phyloP scores from a whole-genome alignment of 1,284 basidiomycete species.

The Tremellales sp. region DNA sequence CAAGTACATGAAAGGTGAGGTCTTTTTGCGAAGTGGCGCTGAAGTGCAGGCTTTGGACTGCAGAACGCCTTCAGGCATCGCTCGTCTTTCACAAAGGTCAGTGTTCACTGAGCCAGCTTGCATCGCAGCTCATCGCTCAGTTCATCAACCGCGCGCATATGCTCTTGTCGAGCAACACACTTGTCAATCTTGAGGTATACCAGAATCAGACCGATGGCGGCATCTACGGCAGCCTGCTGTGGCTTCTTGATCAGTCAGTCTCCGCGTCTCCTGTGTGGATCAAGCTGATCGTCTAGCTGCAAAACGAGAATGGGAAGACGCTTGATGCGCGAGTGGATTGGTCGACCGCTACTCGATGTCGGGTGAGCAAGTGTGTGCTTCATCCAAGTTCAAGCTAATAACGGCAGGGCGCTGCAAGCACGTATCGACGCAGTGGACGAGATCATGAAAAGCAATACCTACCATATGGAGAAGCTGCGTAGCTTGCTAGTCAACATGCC shows the following conservation, averaged over 20 bases:
- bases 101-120: background rate
- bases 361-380: constrained; percentile 54
- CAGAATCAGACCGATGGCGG: constrained; percentile 78
- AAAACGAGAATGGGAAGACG: constrained; percentile 84
- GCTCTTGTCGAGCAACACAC: constrained; percentile 82
- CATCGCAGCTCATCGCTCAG: constrained; percentile 33
- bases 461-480: constrained; percentile 59
- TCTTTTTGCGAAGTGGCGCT: background rate
- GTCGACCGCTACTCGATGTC: constrained; percentile 73
- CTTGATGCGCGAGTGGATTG: constrained; percentile 79
- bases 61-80: constrained; percentile 70
- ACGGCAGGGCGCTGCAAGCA: constrained; percentile 62
- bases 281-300: constrained; percentile 49
- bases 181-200: constrained; percentile 88
- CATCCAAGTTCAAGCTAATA: background rate
- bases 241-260: constrained; percentile 68
- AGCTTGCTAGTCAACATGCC: constrained; percentile 70
- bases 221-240: constrained; percentile 72
- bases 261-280: background rate
- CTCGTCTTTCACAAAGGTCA: constrained; percentile 63
- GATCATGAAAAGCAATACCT: constrained; percentile 59
- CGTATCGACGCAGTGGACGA: constrained; percentile 82
- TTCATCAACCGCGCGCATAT: constrained; percentile 79
- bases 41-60: constrained; percentile 59
- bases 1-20: constrained; percentile 59